phyloP scores from a whole-genome alignment of 345 rosid genomes.

The Gossypium herbaceum region DNA sequence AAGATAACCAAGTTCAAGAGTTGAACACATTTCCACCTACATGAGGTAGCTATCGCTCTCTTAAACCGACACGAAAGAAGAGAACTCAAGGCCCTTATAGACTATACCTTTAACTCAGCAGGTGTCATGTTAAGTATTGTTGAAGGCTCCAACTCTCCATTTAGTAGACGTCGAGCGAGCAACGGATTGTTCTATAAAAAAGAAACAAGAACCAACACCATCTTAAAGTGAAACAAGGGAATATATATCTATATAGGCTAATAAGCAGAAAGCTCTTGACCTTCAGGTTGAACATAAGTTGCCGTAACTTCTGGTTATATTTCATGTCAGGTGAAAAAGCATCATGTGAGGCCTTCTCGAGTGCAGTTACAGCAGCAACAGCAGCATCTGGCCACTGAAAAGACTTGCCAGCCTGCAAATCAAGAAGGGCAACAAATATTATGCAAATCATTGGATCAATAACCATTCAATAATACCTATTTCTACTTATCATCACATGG shows the following conservation, averaged over 20 bases:
- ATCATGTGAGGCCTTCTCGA: conserved; percentile 79
- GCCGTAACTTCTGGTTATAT: conserved; percentile 87
- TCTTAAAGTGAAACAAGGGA: not conserved
- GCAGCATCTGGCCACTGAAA: conserved; percentile 93
- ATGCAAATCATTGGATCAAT: conserved; percentile 15
- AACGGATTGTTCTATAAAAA: conserved; percentile 45
- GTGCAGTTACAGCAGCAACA: conserved; percentile 65
- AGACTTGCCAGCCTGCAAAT: conserved; percentile 41
- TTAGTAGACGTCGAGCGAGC: conserved; percentile 72
- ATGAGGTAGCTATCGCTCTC: not conserved
- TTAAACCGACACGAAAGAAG: not conserved
- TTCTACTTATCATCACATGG: conserved; percentile 4
- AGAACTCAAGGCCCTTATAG: conserved; percentile 1
- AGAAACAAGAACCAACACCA: not conserved
- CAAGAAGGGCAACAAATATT: conserved; percentile 13
- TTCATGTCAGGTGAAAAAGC: conserved; percentile 69
- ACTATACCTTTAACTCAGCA: conserved; percentile 68
- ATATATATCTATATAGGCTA: not conserved
- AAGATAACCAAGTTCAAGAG: not conserved
- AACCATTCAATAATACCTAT: not conserved
- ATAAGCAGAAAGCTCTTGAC: conserved; percentile 31
- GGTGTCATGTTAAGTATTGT: conserved; percentile 88
- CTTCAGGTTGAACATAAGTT: conserved; percentile 82
- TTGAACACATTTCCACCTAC: not conserved
- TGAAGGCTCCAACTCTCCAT: conserved; percentile 73